These are phyloP conservation scores for Cyclotella sp. DNA, from an alignment of 108 stramenopile genomes.

Conservation along the genomic window DNA sequence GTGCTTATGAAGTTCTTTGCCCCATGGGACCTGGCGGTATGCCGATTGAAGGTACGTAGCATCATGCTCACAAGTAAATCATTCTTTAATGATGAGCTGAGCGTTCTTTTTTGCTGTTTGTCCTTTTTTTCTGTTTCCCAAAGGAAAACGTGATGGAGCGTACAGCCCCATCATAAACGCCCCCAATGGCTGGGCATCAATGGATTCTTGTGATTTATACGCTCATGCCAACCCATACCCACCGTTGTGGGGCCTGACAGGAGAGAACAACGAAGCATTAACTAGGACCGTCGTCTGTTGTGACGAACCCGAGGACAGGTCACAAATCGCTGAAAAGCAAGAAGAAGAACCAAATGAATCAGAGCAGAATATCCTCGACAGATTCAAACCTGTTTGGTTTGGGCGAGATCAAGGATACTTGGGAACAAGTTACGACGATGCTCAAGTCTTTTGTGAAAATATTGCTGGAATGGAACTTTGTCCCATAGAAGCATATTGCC, in stretches of 20 bases:
- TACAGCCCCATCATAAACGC: constrained; percentile 19
- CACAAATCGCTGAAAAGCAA: background rate
- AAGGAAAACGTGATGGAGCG: background rate
- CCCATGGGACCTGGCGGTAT: background rate
- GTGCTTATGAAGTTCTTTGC: constrained; percentile 22
- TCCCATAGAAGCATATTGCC: constrained; percentile 39
- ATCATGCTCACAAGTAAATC: background rate
- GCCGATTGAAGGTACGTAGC: constrained; percentile 15
- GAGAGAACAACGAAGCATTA: constrained; percentile 30
- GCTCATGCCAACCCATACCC: background rate
- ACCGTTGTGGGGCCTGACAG: constrained; percentile 30
- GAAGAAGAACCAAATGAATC: background rate
- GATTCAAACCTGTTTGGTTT: constrained; percentile 30
- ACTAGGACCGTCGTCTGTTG: constrained; percentile 34
- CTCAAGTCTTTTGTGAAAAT: constrained; percentile 18
- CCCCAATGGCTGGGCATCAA: constrained; percentile 23
- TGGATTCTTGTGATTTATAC: constrained; percentile 20
- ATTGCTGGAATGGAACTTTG: constrained; percentile 42
- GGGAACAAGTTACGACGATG: constrained; percentile 14
- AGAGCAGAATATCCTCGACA: constrained; percentile 4
- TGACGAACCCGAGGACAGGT: background rate
- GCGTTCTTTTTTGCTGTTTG: background rate
- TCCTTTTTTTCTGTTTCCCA: background rate
- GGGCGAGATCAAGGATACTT: constrained; percentile 16
- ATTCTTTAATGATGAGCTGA: background rate